Evolutionary conservation across 805 yeast species (phyloP).

Genomic region (Tetrapisispora fleetii): DNA sequence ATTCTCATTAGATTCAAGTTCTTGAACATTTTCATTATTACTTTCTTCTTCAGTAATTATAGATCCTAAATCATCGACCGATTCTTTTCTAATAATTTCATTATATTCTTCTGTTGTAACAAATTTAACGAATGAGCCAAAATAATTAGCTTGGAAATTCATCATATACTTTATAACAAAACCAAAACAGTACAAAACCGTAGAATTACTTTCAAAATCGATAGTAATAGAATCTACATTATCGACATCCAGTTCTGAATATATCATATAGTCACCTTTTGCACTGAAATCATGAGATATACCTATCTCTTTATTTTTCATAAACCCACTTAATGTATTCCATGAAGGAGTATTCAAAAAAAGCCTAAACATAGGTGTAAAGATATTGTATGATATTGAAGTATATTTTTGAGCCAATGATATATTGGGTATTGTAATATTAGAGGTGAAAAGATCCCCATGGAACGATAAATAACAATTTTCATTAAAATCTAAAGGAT

Average conservation of each 20-base stretch:
- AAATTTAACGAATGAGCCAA: constrained; percentile 79
- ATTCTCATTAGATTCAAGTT: constrained; percentile 3
- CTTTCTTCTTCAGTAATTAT: background rate
- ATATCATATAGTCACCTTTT: constrained; percentile 57
- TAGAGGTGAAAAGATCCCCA: constrained; percentile 45
- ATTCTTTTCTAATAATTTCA: background rate
- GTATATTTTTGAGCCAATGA: constrained; percentile 43
- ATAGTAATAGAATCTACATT: constrained; percentile 62
- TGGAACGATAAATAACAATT: constrained; percentile 68
- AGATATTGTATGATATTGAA: constrained; percentile 39
- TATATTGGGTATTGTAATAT: constrained; percentile 48
- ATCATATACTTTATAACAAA: constrained; percentile 66
- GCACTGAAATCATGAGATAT: constrained; percentile 51
- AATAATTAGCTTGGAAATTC: constrained; percentile 74
- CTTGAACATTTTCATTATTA: constrained; percentile 3
- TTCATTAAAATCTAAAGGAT: constrained; percentile 75
- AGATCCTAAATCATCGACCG: background rate
- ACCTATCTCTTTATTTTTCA: constrained; percentile 56
- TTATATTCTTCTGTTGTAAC: constrained; percentile 76
- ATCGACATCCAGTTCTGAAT: constrained; percentile 47
- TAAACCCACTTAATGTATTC: constrained; percentile 74
- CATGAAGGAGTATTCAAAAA: constrained; percentile 77
- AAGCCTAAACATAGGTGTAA: constrained; percentile 52
- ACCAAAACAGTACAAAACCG: constrained; percentile 70
- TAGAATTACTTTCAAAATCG: constrained; percentile 53